Conservation (phyloP, 805 yeast genomes). For the Maudiozyma serrabonitensis region DNA sequence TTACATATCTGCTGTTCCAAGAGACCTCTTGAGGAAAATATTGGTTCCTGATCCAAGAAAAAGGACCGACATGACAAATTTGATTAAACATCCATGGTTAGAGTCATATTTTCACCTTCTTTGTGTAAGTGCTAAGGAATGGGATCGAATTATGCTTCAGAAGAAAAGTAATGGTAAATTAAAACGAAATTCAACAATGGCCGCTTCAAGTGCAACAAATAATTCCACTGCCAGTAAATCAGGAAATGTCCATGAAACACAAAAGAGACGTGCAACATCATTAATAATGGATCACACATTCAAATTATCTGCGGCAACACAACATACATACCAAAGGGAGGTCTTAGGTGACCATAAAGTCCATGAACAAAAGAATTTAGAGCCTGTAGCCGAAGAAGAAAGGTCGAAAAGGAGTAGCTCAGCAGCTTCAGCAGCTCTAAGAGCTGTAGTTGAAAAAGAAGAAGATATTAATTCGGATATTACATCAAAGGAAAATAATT, state of each 20-base stretch:
- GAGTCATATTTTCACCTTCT: conserved; percentile 74
- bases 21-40: conserved; percentile 80
- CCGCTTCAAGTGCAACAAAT: conserved; percentile 3
- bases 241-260: not conserved
- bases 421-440: conserved; percentile 56
- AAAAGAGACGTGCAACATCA: not conserved
- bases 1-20: conserved; percentile 78
- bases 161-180: conserved; percentile 30
- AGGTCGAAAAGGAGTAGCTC: conserved; percentile 32
- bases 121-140: conserved; percentile 77
- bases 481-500: no score
- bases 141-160: conserved; percentile 49
- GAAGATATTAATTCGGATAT: not conserved
- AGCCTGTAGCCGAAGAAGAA: conserved; percentile 6
- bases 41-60: conserved; percentile 76
- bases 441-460: not conserved
- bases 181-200: not conserved
- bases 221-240: conserved; percentile 12
- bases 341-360: not conserved
- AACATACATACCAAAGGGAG: not conserved
- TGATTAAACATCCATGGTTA: conserved; percentile 81
- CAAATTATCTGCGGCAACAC: not conserved
- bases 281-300: not conserved
- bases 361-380: not conserved
- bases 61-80: conserved; percentile 58